A percentile compares a stretch with the other conserved stretches of the same genome.
phyloP scores from a whole-genome alignment of 1,139 yeast species.

The Komagataea norvegica region DNA sequence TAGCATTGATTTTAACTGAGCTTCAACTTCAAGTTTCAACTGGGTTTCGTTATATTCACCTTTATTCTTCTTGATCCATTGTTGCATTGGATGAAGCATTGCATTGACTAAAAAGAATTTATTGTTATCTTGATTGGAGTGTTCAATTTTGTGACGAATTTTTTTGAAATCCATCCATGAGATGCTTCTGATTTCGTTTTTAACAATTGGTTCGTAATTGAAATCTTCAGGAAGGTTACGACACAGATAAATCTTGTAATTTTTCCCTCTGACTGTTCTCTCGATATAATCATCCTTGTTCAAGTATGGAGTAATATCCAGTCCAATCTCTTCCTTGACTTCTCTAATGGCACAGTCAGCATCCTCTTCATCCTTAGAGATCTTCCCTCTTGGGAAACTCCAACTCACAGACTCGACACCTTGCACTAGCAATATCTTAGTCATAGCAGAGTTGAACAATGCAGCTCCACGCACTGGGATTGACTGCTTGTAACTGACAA shows the following conservation, averaged over 20 bases:
- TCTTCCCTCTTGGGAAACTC: constrained; percentile 98
- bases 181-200: constrained; percentile 78
- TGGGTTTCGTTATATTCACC: constrained; percentile 49
- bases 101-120: constrained; percentile 55
- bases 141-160: constrained; percentile 26
- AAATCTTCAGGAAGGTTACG: constrained; percentile 76
- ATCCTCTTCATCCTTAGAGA: constrained; percentile 88
- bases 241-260: constrained; percentile 76
- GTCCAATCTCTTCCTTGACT: constrained; percentile 93
- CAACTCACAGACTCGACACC: constrained; percentile 84
- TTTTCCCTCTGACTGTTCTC: constrained; percentile 77
- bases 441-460: constrained; percentile 64
- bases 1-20: constrained; percentile 56
- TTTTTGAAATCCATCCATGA: constrained; percentile 56
- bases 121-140: constrained; percentile 35
- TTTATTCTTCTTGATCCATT: constrained; percentile 54
- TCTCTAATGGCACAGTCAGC: constrained; percentile 93
- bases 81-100: constrained; percentile 54
- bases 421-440: constrained; percentile 72
- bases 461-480: constrained; percentile 98
- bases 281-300: constrained; percentile 73
- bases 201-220: constrained; percentile 70
- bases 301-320: constrained; percentile 65
- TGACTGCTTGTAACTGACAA: constrained; percentile 79
- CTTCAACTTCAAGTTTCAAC: constrained; percentile 48